A percentile compares a stretch with the other conserved stretches of the same genome.
phyloP scores from a whole-genome alignment of 108 stramenopile species.

The Skeletonema marinoi region DNA sequence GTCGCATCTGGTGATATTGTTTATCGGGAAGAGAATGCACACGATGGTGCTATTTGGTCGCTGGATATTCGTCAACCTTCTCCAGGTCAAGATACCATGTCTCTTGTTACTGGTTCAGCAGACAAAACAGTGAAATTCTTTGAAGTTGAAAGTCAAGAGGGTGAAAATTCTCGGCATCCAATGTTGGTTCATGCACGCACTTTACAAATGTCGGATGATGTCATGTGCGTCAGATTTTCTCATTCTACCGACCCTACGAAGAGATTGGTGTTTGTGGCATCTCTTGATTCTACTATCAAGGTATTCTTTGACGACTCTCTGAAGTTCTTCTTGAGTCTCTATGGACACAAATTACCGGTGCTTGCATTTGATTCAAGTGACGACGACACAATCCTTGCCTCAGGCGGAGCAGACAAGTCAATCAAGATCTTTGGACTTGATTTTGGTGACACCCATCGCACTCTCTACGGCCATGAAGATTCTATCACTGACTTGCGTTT shows the following conservation, averaged over 20 bases:
- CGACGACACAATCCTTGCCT: slow-evolving; percentile 94
- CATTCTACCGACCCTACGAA: slow-evolving; percentile 72
- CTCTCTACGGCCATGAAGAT: slow-evolving; percentile 96
- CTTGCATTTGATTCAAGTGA: slow-evolving; percentile 92
- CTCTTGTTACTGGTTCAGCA: slow-evolving; percentile 89
- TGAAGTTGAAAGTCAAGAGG: slow-evolving; percentile 82
- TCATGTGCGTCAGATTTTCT: slow-evolving; percentile 91
- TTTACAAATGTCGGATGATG: slow-evolving; percentile 94
- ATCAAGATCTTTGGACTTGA: slow-evolving; percentile 99
- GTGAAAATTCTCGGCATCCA: slow-evolving; percentile 53
- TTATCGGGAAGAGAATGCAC: slow-evolving; percentile 71
- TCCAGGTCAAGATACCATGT: slow-evolving; percentile 48
- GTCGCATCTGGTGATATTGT: slow-evolving; percentile 87
- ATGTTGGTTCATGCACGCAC: slow-evolving; percentile 90
- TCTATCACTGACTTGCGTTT: slow-evolving; percentile 92
- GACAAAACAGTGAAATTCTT: slow-evolving; percentile 97
- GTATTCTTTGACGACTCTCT: slow-evolving; percentile 98
- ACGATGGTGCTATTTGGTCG: slow-evolving; percentile 89
- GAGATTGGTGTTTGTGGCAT: slow-evolving; percentile 81
- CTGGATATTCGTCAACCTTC: slow-evolving; percentile 73
- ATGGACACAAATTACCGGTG: slow-evolving; percentile 98
- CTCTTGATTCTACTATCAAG: slow-evolving; percentile 95
- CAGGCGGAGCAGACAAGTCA: slow-evolving; percentile 97
- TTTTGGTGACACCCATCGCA: slow-evolving; percentile 98
- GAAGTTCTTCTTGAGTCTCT: slow-evolving; percentile 96